Percentiles rank a stretch among this genome's conserved stretches.
These are phyloP conservation scores for Singerocomus inundabilis DNA, from an alignment of 1,284 basidiomycete genomes.

Conservation along the genomic window DNA sequence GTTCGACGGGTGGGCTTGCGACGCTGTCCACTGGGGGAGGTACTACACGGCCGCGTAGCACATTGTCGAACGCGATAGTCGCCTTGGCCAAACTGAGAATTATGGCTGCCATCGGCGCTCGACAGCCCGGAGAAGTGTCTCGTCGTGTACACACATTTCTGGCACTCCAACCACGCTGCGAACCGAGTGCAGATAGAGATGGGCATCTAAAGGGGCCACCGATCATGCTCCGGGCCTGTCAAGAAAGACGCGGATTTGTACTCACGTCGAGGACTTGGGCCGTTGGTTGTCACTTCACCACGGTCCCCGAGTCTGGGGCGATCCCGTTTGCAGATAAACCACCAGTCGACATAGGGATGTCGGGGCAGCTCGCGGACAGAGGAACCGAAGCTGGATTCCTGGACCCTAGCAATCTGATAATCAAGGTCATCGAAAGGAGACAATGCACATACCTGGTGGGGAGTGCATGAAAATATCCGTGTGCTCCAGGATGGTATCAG, in stretches of 20 bases:
- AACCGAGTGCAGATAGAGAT: slow-evolving; percentile 18
- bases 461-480: neutral
- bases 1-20: slow-evolving; percentile 1
- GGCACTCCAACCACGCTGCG: slow-evolving; percentile 22
- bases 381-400: neutral
- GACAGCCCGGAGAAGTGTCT: slow-evolving; percentile 11
- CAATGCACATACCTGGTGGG: slow-evolving; percentile 10
- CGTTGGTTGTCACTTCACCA: neutral
- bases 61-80: slow-evolving; percentile 18
- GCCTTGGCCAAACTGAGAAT: slow-evolving; percentile 19
- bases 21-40: neutral
- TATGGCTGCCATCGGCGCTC: slow-evolving; percentile 16
- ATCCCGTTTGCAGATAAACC: neutral
- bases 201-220: slow-evolving; percentile 3
- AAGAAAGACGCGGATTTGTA: neutral
- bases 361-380: too few relatives aligned
- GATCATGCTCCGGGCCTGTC: neutral
- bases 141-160: slow-evolving; percentile 4
- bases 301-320: neutral
- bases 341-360: neutral
- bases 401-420: neutral
- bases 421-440: neutral
- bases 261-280: slow-evolving; percentile 15
- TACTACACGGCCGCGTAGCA: slow-evolving; percentile 6
- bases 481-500: slow-evolving; percentile 2